Evolutionary conservation across 495 filamentous ascomycete genomes (phyloP).

Genomic region (Xylona heveae): DNA sequence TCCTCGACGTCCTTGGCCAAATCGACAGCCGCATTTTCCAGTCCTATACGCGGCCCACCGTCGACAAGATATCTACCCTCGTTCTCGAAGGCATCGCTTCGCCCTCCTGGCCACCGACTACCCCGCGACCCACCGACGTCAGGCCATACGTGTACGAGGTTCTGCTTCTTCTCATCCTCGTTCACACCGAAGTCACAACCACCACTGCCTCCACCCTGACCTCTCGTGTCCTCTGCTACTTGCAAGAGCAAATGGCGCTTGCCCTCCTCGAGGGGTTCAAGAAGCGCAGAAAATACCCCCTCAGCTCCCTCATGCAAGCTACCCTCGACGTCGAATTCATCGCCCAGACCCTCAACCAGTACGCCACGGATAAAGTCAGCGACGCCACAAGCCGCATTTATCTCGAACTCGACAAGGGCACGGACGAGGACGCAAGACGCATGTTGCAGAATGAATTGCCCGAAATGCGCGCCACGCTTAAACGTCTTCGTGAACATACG

Average conservation of each 20-base stretch:
- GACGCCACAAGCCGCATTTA: constrained; percentile 74
- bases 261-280: constrained; percentile 54
- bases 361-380: constrained; percentile 63
- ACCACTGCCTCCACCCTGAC: constrained; percentile 49
- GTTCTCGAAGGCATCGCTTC: constrained; percentile 50
- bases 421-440: constrained; percentile 57
- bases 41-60: constrained; percentile 62
- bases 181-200: constrained; percentile 81
- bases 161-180: constrained; percentile 60
- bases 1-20: constrained; percentile 70
- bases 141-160: constrained; percentile 74
- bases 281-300: constrained; percentile 37
- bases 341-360: constrained; percentile 73
- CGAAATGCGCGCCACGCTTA: constrained; percentile 69
- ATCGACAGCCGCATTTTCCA: constrained; percentile 80
- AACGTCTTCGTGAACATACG: constrained; percentile 60
- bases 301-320: constrained; percentile 82
- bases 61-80: constrained; percentile 34
- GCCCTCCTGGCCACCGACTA: constrained; percentile 40
- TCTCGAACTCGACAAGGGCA: constrained; percentile 51
- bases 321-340: constrained; percentile 95
- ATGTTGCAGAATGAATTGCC: constrained; percentile 63
- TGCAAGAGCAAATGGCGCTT: constrained; percentile 53
- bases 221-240: constrained; percentile 49
- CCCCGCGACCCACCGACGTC: constrained; percentile 45